Conservation (phyloP, 2,329 filamentous ascomycete species). For the Cercospora sp. region DNA sequence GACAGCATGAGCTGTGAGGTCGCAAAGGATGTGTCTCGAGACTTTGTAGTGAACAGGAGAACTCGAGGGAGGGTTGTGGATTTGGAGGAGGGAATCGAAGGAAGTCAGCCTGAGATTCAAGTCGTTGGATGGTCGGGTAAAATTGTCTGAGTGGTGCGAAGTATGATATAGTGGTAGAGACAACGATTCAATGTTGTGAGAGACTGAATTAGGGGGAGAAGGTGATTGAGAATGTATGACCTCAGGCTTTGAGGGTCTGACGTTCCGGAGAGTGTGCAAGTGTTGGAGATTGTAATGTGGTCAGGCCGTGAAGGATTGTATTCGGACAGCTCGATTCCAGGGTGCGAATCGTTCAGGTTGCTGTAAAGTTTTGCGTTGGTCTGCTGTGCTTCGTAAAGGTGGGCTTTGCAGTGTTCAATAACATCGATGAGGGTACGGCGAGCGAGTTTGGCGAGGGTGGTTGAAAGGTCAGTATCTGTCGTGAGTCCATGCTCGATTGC, state of each 20-base stretch:
- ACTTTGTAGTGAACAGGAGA: background rate
- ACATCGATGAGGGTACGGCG: background rate
- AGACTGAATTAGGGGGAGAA: background rate
- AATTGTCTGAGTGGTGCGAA: background rate
- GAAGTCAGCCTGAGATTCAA: background rate
- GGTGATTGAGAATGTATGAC: background rate
- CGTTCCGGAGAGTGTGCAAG: background rate
- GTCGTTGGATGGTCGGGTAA: background rate
- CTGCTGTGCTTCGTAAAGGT: background rate
- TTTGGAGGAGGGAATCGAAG: background rate
- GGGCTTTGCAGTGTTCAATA: background rate
- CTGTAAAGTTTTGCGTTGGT: background rate
- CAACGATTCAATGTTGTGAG: background rate
- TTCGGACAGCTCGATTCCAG: background rate
- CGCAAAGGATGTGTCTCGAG: background rate
- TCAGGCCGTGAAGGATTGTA: background rate
- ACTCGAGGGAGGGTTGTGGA: background rate
- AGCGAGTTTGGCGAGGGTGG: background rate
- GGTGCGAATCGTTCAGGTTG: background rate
- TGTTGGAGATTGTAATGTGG: background rate
- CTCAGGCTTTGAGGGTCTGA: background rate
- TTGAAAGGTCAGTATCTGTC: background rate
- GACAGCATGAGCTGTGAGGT: background rate
- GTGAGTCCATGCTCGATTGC: background rate
- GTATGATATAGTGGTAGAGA: background rate